These are phyloP conservation scores for Isochrysis galbana DNA, from an alignment of 78 protist genomes.

Conservation along the genomic window DNA sequence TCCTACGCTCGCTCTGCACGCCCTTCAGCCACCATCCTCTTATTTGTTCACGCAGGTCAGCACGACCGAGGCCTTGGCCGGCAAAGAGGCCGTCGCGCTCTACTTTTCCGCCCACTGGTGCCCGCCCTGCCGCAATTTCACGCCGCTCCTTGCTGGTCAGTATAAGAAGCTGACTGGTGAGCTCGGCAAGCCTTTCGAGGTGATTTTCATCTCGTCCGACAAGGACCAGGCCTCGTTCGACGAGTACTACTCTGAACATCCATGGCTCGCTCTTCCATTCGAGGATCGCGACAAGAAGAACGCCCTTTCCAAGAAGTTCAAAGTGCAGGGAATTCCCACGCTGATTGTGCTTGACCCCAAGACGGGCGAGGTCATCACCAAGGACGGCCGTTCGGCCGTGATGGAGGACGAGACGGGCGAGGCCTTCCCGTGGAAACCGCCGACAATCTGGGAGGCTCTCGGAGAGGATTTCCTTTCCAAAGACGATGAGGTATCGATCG, in stretches of 20 bases:
- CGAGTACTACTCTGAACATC: not conserved
- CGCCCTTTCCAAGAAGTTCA: not conserved
- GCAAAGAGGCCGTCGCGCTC: slow-evolving; percentile 21
- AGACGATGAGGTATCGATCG: not conserved
- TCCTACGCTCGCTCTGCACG: too few relatives aligned
- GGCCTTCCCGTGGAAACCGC: not conserved
- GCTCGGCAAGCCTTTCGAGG: slow-evolving; percentile 44
- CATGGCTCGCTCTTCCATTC: slow-evolving; percentile 13
- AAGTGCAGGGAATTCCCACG: slow-evolving; percentile 24
- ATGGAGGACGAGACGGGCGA: not conserved
- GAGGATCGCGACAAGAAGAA: not conserved
- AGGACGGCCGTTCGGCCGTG: not conserved
- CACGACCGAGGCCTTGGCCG: not conserved
- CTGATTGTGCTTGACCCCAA: not conserved
- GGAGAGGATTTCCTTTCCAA: not conserved
- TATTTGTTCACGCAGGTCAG: too few relatives aligned
- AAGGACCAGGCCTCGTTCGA: slow-evolving; percentile 23
- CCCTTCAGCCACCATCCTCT: too few relatives aligned
- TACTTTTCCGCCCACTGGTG: slow-evolving; percentile 60
- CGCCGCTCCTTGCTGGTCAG: slow-evolving; percentile 25
- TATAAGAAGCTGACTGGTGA: not conserved
- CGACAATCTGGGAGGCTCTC: not conserved
- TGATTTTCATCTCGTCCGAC: slow-evolving; percentile 43
- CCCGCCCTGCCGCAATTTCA: slow-evolving; percentile 50
- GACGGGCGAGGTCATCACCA: not conserved